phyloP scores from a whole-genome alignment of 2,329 filamentous ascomycete species.

The Microcyclosporella mali region DNA sequence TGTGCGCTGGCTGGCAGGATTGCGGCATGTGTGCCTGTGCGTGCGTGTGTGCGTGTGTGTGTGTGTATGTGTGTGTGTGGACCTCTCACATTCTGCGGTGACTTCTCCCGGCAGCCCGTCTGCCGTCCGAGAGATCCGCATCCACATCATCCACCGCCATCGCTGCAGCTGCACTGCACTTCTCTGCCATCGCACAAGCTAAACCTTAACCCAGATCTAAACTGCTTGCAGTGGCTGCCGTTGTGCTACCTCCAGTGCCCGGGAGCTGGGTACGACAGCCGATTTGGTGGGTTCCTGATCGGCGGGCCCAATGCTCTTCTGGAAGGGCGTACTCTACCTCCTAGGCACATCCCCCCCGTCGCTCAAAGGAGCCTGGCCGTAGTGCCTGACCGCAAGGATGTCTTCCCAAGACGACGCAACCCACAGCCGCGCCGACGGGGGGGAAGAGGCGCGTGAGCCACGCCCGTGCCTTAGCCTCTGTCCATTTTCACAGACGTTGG shows the following conservation, averaged over 20 bases:
- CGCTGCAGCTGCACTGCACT: no score
- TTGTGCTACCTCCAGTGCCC: conserved; percentile 23
- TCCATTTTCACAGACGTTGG: conserved; percentile 22
- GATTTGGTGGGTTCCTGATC: conserved; percentile 25
- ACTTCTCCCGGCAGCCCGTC: not conserved
- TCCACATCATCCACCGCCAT: not conserved
- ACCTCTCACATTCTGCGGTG: no score
- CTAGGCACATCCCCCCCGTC: conserved; percentile 13
- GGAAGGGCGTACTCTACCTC: conserved; percentile 14
- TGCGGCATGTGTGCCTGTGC: conserved; percentile 2
- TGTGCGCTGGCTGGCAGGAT: conserved; percentile 3
- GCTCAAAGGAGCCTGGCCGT: conserved; percentile 23
- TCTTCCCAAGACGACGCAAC: conserved; percentile 35
- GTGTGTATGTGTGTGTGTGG: not conserved
- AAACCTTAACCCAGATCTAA: conserved; percentile 25
- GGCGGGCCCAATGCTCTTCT: conserved; percentile 18
- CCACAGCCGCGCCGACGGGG: conserved; percentile 39
- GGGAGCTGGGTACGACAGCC: conserved; percentile 25
- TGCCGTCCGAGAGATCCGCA: conserved; percentile 3
- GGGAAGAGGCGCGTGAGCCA: conserved; percentile 16
- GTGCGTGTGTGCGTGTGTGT: no score
- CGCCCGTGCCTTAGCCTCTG: conserved; percentile 35
- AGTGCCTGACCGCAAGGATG: conserved; percentile 33
- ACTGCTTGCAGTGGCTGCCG: conserved; percentile 11
- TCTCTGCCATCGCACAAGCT: conserved; percentile 9